These are phyloP conservation scores for Syncephalastrum sp. DNA, from an alignment of 371 early-diverging fungal genomes.

Conservation along the genomic window DNA sequence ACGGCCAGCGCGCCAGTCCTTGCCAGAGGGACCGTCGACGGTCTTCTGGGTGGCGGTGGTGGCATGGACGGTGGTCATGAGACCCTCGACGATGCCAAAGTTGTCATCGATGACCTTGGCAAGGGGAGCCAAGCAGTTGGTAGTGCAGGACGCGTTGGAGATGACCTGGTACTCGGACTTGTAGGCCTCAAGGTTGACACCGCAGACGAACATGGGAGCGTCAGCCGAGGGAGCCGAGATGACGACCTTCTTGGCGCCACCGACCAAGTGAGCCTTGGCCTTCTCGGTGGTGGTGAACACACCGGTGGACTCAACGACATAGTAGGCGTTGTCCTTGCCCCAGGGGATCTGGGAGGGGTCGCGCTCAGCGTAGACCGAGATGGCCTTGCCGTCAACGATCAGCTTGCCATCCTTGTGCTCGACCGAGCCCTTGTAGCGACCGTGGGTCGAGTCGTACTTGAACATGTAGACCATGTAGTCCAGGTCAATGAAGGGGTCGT, in stretches of 20 bases:
- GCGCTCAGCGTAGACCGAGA: conserved; percentile 72
- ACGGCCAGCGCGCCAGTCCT: conserved; percentile 97
- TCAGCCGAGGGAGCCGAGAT: conserved; percentile 97
- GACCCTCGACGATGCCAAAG: conserved; percentile 84
- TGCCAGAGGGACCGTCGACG: conserved; percentile 97
- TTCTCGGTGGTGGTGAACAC: conserved; percentile 94
- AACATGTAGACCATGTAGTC: conserved; percentile 97
- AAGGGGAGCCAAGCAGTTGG: conserved; percentile 99
- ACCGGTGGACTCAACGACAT: conserved; percentile 62
- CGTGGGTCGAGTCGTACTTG: conserved; percentile 99
- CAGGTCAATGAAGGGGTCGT: conserved; percentile 97
- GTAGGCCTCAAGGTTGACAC: conserved; percentile 97
- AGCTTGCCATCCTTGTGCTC: conserved; percentile 80
- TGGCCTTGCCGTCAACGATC: conserved; percentile 78
- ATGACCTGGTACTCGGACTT: conserved; percentile 82
- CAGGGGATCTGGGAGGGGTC: conserved; percentile 92
- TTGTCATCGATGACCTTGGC: conserved; percentile 98
- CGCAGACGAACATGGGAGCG: conserved; percentile 87
- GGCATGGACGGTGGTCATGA: conserved; percentile 99
- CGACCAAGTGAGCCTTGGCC: conserved; percentile 86
- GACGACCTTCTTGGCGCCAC: conserved; percentile 97
- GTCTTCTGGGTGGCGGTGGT: conserved; percentile 99
- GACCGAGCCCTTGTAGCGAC: conserved; percentile 82
- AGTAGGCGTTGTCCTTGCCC: conserved; percentile 86
- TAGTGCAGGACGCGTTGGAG: conserved; percentile 99